These are phyloP conservation scores for Somion occarium DNA, from an alignment of 1,284 basidiomycete species.

Conservation along the genomic window DNA sequence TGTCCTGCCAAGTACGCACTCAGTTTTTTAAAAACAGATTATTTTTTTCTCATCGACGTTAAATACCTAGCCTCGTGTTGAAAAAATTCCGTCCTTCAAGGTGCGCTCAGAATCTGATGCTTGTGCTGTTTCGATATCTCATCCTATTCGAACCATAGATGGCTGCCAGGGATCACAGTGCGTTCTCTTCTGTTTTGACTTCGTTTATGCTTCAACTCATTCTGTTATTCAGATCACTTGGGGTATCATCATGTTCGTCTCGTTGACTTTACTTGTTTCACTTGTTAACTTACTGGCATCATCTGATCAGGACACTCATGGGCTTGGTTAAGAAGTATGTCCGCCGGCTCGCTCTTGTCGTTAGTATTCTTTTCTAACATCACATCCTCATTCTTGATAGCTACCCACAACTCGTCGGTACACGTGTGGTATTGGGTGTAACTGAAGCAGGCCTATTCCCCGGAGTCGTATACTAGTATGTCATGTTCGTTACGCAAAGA, in stretches of 20 bases:
- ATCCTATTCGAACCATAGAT: conserved; percentile 12
- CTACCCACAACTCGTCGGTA: conserved; percentile 57
- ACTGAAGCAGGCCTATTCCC: conserved; percentile 70
- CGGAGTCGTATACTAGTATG: conserved; percentile 58
- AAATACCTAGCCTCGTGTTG: conserved; percentile 25
- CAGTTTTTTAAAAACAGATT: not conserved
- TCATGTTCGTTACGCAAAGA: conserved; percentile 31
- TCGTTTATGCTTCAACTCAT: not conserved
- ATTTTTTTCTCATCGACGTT: not conserved
- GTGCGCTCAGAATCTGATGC: conserved; percentile 10
- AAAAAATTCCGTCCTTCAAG: conserved; percentile 31
- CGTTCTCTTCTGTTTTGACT: not conserved
- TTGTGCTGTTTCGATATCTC: not conserved
- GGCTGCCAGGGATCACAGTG: conserved; percentile 30
- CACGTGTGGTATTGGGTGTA: conserved; percentile 55
- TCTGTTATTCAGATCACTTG: conserved; percentile 18
- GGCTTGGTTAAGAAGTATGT: conserved; percentile 58
- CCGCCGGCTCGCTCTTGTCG: not conserved
- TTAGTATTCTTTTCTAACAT: not conserved
- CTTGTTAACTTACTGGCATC: conserved; percentile 33
- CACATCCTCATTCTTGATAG: conserved; percentile 25
- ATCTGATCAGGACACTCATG: conserved; percentile 48
- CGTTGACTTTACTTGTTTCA: conserved; percentile 45
- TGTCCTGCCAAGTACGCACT: conserved; percentile 51
- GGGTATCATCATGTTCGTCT: conserved; percentile 22